phyloP scores from a whole-genome alignment of 2,329 filamentous ascomycete species.

The Fusarium denticulatum region DNA sequence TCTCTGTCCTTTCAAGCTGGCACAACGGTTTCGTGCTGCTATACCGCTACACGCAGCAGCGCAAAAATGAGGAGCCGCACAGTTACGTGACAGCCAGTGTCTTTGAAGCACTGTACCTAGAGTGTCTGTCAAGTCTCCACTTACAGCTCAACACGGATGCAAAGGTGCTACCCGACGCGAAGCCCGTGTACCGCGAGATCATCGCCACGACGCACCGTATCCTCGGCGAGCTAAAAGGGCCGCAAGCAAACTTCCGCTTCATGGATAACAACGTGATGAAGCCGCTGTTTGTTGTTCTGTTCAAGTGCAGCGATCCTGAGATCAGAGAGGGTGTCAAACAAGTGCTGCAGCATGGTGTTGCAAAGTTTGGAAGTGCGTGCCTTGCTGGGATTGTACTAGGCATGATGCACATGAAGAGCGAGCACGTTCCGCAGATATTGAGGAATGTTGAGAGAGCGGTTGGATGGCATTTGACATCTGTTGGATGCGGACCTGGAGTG shows the following conservation, averaged over 20 bases:
- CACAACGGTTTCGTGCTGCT: conserved; percentile 27
- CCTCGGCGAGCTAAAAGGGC: conserved; percentile 2
- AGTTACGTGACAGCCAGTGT: conserved; percentile 27
- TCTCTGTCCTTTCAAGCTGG: conserved; percentile 20
- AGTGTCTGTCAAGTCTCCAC: conserved; percentile 28
- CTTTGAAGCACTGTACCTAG: conserved; percentile 33
- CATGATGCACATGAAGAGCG: conserved; percentile 25
- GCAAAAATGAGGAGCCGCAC: conserved; percentile 7
- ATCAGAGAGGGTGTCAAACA: conserved; percentile 18
- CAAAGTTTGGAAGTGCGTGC: conserved; percentile 1
- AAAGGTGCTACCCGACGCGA: conserved; percentile 28
- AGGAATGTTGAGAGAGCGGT: conserved; percentile 36
- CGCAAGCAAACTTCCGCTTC: neutral
- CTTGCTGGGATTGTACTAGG: conserved; percentile 26
- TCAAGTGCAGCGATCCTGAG: conserved; percentile 26
- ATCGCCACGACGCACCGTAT: conserved; percentile 15
- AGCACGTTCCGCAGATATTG: conserved; percentile 20
- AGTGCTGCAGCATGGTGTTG: conserved; percentile 12
- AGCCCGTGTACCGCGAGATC: conserved; percentile 33
- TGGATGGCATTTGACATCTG: conserved; percentile 31
- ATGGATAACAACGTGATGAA: conserved; percentile 36
- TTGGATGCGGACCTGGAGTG: conserved; percentile 17
- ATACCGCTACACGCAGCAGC: conserved; percentile 15
- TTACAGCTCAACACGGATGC: conserved; percentile 1
- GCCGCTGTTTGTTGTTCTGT: conserved; percentile 31